Conservation (phyloP, 2,329 filamentous ascomycete species). For the Fusarium secorum region DNA sequence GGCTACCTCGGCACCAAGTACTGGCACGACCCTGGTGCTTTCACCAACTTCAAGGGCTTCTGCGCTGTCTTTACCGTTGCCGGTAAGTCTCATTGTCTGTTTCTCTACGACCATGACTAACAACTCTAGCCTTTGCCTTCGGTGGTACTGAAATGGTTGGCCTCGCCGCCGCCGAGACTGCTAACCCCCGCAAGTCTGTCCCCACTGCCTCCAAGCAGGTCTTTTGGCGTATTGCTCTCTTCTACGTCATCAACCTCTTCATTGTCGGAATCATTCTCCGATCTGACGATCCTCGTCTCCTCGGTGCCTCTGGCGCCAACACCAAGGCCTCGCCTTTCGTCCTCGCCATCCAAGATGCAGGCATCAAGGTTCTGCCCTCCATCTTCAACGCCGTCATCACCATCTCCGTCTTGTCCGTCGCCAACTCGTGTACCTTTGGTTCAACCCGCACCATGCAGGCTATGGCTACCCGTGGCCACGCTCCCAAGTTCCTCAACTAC, state of each 20-base stretch:
- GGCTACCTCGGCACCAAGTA: conserved; percentile 82
- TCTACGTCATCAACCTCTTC: conserved; percentile 85
- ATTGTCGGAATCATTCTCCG: conserved; percentile 84
- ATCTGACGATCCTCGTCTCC: conserved; percentile 70
- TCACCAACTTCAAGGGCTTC: conserved; percentile 82
- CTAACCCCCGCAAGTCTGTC: conserved; percentile 78
- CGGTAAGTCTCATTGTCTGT: conserved; percentile 34
- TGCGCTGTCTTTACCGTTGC: conserved; percentile 79
- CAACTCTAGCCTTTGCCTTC: conserved; percentile 64
- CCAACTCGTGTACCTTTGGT: conserved; percentile 90
- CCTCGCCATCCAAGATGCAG: conserved; percentile 85
- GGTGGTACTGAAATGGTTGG: conserved; percentile 79
- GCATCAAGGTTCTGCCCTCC: conserved; percentile 80
- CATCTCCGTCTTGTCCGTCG: conserved; percentile 89
- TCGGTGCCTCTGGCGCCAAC: conserved; percentile 65
- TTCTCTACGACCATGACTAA: background rate
- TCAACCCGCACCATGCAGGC: conserved; percentile 90
- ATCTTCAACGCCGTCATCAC: conserved; percentile 97
- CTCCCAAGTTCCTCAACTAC: conserved; percentile 78
- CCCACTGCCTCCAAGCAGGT: conserved; percentile 91
- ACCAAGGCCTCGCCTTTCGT: conserved; percentile 88
- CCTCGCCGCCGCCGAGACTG: conserved; percentile 78
- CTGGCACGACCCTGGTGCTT: conserved; percentile 82
- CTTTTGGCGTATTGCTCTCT: conserved; percentile 91
- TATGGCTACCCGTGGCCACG: conserved; percentile 85